Evolutionary conservation across 495 filamentous ascomycete genomes (phyloP).

Genomic region (Corynascus novoguineensis): DNA sequence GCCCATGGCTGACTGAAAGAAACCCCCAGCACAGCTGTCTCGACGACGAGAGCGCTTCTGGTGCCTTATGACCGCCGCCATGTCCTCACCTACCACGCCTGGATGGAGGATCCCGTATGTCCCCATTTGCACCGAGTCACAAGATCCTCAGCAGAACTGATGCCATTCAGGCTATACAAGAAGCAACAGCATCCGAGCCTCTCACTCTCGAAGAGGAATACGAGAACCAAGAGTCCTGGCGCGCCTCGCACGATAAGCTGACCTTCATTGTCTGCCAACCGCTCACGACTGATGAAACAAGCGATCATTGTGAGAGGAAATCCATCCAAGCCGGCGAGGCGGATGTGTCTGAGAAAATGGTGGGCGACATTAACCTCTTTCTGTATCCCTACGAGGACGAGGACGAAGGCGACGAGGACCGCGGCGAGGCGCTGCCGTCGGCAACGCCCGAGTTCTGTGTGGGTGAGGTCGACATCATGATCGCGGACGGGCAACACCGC

Average conservation of each 20-base stretch:
- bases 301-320: background rate
- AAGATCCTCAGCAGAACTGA: background rate
- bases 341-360: slow-evolving; percentile 57
- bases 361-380: slow-evolving; percentile 87
- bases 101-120: slow-evolving; percentile 82
- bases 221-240: slow-evolving; percentile 78
- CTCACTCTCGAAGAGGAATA: slow-evolving; percentile 75
- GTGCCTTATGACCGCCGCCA: slow-evolving; percentile 81
- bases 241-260: slow-evolving; percentile 65
- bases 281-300: background rate
- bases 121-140: background rate
- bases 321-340: slow-evolving; percentile 30
- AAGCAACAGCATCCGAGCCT: slow-evolving; percentile 77
- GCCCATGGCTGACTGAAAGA: slow-evolving; percentile 1
- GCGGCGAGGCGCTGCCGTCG: background rate
- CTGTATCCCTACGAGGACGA: slow-evolving; percentile 48
- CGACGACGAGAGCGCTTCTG: slow-evolving; percentile 59
- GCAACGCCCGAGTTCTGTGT: slow-evolving; percentile 31
- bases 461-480: slow-evolving; percentile 87
- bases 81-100: slow-evolving; percentile 74
- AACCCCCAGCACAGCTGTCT: slow-evolving; percentile 50
- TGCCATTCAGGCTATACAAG: slow-evolving; percentile 60
- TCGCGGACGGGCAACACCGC: slow-evolving; percentile 56
- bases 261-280: slow-evolving; percentile 66
- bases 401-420: slow-evolving; percentile 26